Evolutionary conservation across 768 basidiomycete genomes (phyloP), one percentile per base, ranked within the genome.

Genomic region (Trametes gibbosa): DNA sequence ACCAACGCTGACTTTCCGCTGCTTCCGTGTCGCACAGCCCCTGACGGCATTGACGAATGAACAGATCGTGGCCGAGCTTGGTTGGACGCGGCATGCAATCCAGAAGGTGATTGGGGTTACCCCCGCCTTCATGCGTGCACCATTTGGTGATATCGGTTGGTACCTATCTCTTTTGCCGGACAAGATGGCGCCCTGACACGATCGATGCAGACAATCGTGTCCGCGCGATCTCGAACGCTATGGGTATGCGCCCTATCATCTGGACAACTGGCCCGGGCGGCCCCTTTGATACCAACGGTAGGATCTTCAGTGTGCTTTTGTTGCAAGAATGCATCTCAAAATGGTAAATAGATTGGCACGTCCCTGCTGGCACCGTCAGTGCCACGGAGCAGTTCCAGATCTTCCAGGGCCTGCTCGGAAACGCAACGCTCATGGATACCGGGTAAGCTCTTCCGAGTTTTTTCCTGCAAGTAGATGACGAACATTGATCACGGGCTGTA

Each of bases 41-140:
- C 77, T 86, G 55, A 92, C 91, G 0, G 76, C 80, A 39, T 76
- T 91, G 62, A 86, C 90, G 42, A 97, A 83, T 65, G 85, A 81
- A 68, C 80, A 96, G 77, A 81, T 96, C 52, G 92, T 98, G 16
- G 95, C 94, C 21, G 95, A 98, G 74, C 78, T 98, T 37, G 95
- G 92, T 50, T 98, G 91, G 89, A 89, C 93, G 53, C 88, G 88
- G 55, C 85, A 90, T 73, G 85, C 86, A 51, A 95, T 98, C 76
- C 85, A 89, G 73, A 70, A 69, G 1, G 82, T 89, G 21, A 74
- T 89, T 57, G 89, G 89, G 63, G 86, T 92, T 25, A 88, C 89
- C 0, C 90, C 90, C 0, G 86, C 81, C 9, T 82, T 82, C 5
- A 89, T 89, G 89, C 84, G 90, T 57, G 86, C 90, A 41, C 91